Conservation (phyloP, 306 rosid genomes). For the Pterocarpus santalinus region DNA sequence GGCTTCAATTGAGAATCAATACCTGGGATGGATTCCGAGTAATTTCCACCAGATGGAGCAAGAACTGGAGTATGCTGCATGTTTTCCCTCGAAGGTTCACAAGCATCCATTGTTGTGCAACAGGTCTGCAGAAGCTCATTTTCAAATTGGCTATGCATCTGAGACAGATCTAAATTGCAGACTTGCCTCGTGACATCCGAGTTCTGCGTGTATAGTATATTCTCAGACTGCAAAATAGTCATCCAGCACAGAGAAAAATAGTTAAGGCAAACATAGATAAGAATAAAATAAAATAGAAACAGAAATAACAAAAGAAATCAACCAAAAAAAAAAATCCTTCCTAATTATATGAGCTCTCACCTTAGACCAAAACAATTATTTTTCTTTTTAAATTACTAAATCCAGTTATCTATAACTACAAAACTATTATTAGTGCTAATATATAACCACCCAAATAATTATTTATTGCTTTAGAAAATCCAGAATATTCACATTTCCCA, state of each 20-base stretch:
- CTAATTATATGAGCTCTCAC: constrained; percentile 8
- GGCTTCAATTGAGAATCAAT: constrained; percentile 83
- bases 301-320: background rate
- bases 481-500: background rate
- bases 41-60: constrained; percentile 66
- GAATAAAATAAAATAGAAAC: background rate
- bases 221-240: constrained; percentile 55
- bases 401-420: background rate
- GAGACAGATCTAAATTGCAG: constrained; percentile 46
- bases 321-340: background rate
- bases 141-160: constrained; percentile 39
- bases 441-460: constrained; percentile 30
- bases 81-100: constrained; percentile 56
- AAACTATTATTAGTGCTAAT: background rate
- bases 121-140: constrained; percentile 48
- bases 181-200: constrained; percentile 46
- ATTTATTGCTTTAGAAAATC: constrained; percentile 37
- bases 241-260: constrained; percentile 27
- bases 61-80: constrained; percentile 50
- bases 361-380: background rate
- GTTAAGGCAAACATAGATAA: background rate
- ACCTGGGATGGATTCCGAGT: constrained; percentile 79
- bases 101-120: constrained; percentile 49
- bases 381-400: background rate
- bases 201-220: constrained; percentile 42